Percentiles rank a stretch among this genome's conserved stretches.
These are phyloP conservation scores for Rheum nobile DNA, from an alignment of 148 eudicot species.

Conservation along the genomic window DNA sequence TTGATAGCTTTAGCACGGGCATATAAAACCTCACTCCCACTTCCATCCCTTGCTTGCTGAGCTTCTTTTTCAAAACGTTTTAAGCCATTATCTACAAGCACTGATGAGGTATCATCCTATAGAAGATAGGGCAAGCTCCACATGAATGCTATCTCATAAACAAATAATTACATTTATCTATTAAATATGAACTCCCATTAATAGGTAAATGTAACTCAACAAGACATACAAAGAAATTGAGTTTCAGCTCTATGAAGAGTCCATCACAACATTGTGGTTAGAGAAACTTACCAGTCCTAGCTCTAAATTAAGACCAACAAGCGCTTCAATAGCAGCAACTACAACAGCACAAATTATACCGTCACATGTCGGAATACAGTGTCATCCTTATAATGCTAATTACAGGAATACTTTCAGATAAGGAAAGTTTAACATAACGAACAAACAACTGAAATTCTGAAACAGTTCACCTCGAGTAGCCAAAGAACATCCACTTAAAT, in stretches of 20 bases:
- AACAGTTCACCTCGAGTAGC: slow-evolving; percentile 48
- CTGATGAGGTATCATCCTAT: slow-evolving; percentile 74
- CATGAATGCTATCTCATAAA: not conserved
- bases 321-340: slow-evolving; percentile 94
- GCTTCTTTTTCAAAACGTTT: slow-evolving; percentile 45
- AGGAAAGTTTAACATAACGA: not conserved
- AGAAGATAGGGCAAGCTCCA: slow-evolving; percentile 12
- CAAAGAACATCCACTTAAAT: slow-evolving; percentile 38
- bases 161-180: not conserved
- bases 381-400: not conserved
- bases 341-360: slow-evolving; percentile 10
- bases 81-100: slow-evolving; percentile 52
- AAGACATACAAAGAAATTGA: not conserved
- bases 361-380: not conserved
- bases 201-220: not conserved
- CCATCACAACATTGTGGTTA: not conserved
- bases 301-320: slow-evolving; percentile 70
- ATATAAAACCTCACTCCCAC: slow-evolving; percentile 29
- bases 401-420: not conserved
- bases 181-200: not conserved
- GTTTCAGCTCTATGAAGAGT: not conserved
- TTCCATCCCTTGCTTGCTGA: slow-evolving; percentile 32
- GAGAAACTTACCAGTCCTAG: slow-evolving; percentile 42
- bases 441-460: not conserved
- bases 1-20: slow-evolving; percentile 54